Evolutionary conservation across 2,329 filamentous ascomycete genomes (phyloP), one percentile per base, ranked within the genome.

Genomic region (Myriangium duriaei): DNA sequence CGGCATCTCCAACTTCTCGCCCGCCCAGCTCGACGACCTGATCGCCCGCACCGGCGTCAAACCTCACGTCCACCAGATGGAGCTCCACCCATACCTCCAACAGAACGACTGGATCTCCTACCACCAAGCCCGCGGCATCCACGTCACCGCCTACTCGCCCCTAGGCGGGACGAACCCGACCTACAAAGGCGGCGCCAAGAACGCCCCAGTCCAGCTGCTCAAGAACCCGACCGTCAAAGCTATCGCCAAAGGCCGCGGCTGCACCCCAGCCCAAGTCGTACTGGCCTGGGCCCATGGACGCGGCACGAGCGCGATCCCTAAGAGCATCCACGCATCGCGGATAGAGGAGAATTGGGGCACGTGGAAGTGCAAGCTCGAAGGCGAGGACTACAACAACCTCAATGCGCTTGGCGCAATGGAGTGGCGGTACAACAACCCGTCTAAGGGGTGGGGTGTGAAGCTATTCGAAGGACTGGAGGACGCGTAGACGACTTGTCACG

Each of bases 41-140:
- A 48, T 66, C 45, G 66, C 68, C 53, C 73, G 74, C 4, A 76
- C 76, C 35, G 71, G 68, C 48, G 55, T 80, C 43, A 54, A 64
- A 3, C 83, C 83, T 1, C 76, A 72, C 5, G 71, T 81, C 44
- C 87, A 88, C 62, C 82, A 91, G 66, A 81, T 88, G 52, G 82
- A 88, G 63, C 77, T 73, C 51, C 80, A 91, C 58, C 81, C 82
- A 0, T 83, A 84, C 32, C 58, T 74, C 11, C 71, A 67, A 24
- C 72, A 75, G 47, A 56, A 62, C 41, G 64, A 69, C 38, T 67
- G 68, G 46, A 53, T 71, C 17, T 58, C 67, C 34, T 69, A 65
- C 49, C 70, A 69, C 51, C 59, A 63, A 33, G 49, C 59, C 18
- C 64, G 65, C 46, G 63, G 62, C 13, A 72, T 73, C 39, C 60